Conservation (phyloP, 345 rosid species). For the Turnera subulata region DNA sequence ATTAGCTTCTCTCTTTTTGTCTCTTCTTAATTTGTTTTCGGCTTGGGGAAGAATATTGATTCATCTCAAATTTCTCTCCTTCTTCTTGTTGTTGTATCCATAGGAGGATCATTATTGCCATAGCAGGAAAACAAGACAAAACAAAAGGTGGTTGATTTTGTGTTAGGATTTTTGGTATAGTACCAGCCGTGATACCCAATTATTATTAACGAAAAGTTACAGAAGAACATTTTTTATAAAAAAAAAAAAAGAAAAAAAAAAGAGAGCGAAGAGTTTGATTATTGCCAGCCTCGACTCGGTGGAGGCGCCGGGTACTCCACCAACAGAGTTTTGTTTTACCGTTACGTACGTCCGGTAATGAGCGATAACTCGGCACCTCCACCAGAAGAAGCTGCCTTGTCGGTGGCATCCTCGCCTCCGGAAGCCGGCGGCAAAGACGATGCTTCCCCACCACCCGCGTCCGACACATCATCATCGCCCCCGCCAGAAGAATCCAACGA, state of each 20-base stretch:
- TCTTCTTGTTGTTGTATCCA: no score
- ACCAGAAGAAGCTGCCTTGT: not conserved
- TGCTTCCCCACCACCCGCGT: conserved; percentile 2
- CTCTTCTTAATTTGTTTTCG: no score
- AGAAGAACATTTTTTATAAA: not conserved
- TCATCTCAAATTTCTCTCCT: no score
- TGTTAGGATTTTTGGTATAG: no score
- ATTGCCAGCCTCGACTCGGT: conserved; percentile 50
- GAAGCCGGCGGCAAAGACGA: conserved; percentile 13
- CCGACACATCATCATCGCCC: conserved; percentile 20
- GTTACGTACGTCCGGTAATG: not conserved
- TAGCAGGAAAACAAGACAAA: no score
- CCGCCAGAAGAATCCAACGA: not conserved
- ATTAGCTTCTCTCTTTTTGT: no score
- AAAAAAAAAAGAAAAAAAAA: not conserved
- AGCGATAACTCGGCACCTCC: not conserved
- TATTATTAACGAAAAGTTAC: no score
- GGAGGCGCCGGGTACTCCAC: conserved; percentile 32
- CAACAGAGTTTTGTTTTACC: not conserved
- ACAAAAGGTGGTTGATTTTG: no score
- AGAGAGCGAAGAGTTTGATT: conserved; percentile 13
- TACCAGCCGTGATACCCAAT: no score
- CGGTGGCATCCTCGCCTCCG: no score
- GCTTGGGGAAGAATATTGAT: no score
- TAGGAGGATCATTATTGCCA: no score